Evolutionary conservation across 2,329 filamentous ascomycete genomes (phyloP), one percentile per base, ranked within the genome.

Genomic region (Hypoxylon sp.): DNA sequence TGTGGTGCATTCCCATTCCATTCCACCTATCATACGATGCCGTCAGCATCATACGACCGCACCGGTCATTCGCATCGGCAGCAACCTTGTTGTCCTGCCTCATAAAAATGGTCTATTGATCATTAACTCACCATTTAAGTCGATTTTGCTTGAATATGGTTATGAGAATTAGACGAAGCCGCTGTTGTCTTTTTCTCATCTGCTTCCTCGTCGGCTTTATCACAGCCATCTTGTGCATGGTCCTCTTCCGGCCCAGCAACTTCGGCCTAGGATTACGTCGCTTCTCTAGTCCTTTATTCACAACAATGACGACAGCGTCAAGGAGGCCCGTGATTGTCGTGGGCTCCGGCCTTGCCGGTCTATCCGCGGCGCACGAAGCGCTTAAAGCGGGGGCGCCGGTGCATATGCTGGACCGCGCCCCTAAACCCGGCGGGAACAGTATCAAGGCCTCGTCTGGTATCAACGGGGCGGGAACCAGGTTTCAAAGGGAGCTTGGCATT

Each of bases 381-480:
- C 79, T 91, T 3, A 77, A 81, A 2, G 81, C 84, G 11, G 83
- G 84, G 42, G 81, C 86, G 1, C 77, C 82, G 0, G 89, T 91
- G 0, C 81, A 82, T 32, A 81, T 92, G 54, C 81, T 91, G 11
- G 89, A 92, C 64, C 86, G 88, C 19, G 83, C 84, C 0, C 74
- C 83, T 2, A 89, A 88, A 73, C 87, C 88, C 0, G 89, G 89
- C 37, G 88, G 88, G 1, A 91, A 91, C 73, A 88, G 84, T 73
- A 89, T 91, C 78, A 91, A 91, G 77, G 89, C 89, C 0, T 91
- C 88, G 0, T 90, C 88, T 0, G 89, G 88, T 0, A 91, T 91
- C 77, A 91, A 90, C 70, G 89, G 87, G 6, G 87, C 87, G 0
- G 83, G 83, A 0, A 91, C 89, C 0, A 81, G 80, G 2, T 90